Evolutionary conservation across 2,329 filamentous ascomycete genomes (phyloP).

Genomic region (Neonectria magnoliae): DNA sequence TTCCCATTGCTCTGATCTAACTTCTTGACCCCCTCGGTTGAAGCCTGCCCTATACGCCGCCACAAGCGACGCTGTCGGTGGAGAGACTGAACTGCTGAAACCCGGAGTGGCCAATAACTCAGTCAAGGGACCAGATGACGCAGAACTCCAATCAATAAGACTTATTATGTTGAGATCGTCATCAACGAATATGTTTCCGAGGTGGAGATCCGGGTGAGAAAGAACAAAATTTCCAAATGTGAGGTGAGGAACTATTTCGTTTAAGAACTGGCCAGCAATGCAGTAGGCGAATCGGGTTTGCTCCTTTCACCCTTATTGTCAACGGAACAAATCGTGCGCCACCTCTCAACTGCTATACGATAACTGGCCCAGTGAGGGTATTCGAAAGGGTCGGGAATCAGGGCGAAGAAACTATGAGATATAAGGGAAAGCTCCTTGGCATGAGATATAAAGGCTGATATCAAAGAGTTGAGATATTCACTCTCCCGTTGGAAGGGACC

Average conservation of each 20-base stretch:
- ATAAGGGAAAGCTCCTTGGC: conserved; percentile 38
- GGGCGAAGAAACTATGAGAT: conserved; percentile 44
- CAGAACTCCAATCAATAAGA: conserved; percentile 42
- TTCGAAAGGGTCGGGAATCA: conserved; percentile 37
- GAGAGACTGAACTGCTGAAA: conserved; percentile 1
- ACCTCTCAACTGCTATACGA: conserved; percentile 4
- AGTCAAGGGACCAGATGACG: conserved; percentile 27
- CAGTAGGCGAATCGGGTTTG: conserved; percentile 39
- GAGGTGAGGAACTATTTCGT: conserved; percentile 41
- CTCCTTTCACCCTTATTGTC: conserved; percentile 29
- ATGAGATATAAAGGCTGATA: conserved; percentile 37
- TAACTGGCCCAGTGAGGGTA: conserved; percentile 35
- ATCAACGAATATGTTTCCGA: conserved; percentile 41
- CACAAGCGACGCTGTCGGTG: conserved; percentile 1
- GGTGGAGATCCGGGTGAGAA: conserved; percentile 39
- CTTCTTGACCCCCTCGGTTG: neutral
- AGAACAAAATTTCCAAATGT: conserved; percentile 16
- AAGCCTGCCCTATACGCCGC: conserved; percentile 27
- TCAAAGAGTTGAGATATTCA: conserved; percentile 39
- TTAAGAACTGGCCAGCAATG: conserved; percentile 34
- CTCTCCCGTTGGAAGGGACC: conserved; percentile 41
- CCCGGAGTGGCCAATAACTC: conserved; percentile 27
- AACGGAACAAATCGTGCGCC: conserved; percentile 20
- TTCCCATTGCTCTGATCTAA: conserved; percentile 13
- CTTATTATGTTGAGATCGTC: conserved; percentile 38